Evolutionary conservation across 345 rosid genomes (phyloP).

Genomic region (Bruguiera gymnorhiza): DNA sequence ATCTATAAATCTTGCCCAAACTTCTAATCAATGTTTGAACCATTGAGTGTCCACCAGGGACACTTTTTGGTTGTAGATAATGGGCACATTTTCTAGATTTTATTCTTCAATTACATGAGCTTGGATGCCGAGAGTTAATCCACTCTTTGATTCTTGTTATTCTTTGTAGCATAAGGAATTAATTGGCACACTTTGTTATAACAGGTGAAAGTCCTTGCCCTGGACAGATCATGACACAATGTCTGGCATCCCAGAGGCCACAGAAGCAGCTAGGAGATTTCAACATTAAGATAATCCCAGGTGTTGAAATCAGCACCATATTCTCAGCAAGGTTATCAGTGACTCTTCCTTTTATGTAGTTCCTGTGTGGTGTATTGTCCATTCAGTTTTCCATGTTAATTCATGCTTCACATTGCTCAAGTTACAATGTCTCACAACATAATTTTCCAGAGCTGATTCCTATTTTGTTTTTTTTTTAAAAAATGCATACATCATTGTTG

Average conservation of each 20-base stretch:
- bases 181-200: slow-evolving; percentile 37
- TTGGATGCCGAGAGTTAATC: background rate
- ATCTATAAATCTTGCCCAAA: too few relatives aligned
- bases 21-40: too few relatives aligned
- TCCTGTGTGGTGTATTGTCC: background rate
- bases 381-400: background rate
- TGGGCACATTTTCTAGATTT: too few relatives aligned
- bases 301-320: slow-evolving; percentile 92
- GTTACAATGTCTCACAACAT: too few relatives aligned
- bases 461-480: too few relatives aligned
- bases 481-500: background rate
- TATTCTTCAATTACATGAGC: slow-evolving; percentile 1
- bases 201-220: slow-evolving; percentile 94
- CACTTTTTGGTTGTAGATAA: too few relatives aligned
- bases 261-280: slow-evolving; percentile 74
- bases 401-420: too few relatives aligned
- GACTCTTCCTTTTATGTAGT: background rate
- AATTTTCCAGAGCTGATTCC: too few relatives aligned
- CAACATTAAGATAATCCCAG: slow-evolving; percentile 84
- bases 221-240: slow-evolving; percentile 94
- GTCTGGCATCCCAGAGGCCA: too few relatives aligned
- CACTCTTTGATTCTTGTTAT: background rate
- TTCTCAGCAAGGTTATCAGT: slow-evolving; percentile 53
- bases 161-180: slow-evolving; percentile 14
- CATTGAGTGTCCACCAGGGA: too few relatives aligned